A percentile compares a stretch with the other conserved stretches of the same genome.
These are phyloP conservation scores for Mucuna pruriens DNA, from an alignment of 306 rosid genomes.

Conservation along the genomic window DNA sequence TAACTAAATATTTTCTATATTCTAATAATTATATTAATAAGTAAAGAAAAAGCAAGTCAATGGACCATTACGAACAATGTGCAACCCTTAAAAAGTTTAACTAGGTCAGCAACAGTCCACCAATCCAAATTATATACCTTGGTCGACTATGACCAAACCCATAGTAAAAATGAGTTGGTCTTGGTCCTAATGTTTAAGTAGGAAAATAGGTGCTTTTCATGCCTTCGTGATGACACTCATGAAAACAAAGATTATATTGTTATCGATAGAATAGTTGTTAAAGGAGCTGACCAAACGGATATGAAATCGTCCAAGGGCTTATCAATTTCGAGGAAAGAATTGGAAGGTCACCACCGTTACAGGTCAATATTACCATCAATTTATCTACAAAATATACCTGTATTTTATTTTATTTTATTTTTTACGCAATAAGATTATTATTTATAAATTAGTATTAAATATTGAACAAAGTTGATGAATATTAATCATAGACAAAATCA, in stretches of 20 bases:
- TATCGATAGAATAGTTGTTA: not conserved
- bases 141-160: not conserved
- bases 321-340: not conserved
- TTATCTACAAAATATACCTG: no score
- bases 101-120: no score
- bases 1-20: no score
- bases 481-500: no score
- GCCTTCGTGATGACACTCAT: not conserved
- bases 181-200: not conserved
- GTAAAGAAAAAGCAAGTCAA: no score
- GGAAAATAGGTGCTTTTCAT: not conserved
- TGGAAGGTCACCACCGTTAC: not conserved
- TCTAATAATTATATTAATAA: no score
- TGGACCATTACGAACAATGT: not conserved
- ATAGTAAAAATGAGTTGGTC: not conserved
- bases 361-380: no score
- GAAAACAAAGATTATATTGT: not conserved
- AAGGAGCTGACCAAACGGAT: not conserved
- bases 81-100: not conserved
- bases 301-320: not conserved
- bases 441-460: no score
- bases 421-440: no score
- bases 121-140: no score
- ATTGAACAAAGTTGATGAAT: no score
- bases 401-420: not conserved